A percentile compares a stretch with the other conserved stretches of the same genome.
Conservation (phyloP, 2,329 filamentous ascomycete species). For the Myriosclerotinia scirpicola region DNA sequence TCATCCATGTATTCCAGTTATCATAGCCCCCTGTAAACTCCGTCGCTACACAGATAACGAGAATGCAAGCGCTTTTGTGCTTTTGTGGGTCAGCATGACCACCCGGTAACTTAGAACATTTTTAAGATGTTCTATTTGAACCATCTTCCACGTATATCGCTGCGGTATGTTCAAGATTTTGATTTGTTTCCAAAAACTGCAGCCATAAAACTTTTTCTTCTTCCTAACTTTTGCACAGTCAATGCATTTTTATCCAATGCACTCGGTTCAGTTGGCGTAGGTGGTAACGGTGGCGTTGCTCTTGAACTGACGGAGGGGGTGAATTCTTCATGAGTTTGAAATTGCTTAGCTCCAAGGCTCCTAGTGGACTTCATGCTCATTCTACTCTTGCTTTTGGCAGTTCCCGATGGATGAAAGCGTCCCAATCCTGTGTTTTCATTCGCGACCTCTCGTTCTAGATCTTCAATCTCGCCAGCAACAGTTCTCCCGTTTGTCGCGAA, state of each 20-base stretch:
- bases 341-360: slow-evolving; percentile 31
- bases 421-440: slow-evolving; percentile 26
- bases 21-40: slow-evolving; percentile 22
- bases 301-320: slow-evolving; percentile 27
- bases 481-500: slow-evolving; percentile 71
- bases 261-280: slow-evolving; percentile 31
- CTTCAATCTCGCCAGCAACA: slow-evolving; percentile 65
- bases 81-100: neutral
- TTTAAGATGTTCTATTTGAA: neutral
- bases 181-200: slow-evolving; percentile 44
- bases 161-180: slow-evolving; percentile 7
- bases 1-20: slow-evolving; percentile 4
- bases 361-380: slow-evolving; percentile 44
- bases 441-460: slow-evolving; percentile 38
- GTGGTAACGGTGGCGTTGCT: slow-evolving; percentile 32
- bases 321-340: slow-evolving; percentile 35
- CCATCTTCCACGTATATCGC: neutral
- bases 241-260: slow-evolving; percentile 33
- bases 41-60: slow-evolving; percentile 24
- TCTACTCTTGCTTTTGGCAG: slow-evolving; percentile 39
- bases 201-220: slow-evolving; percentile 51
- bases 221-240: slow-evolving; percentile 40
- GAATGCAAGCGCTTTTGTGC: slow-evolving; percentile 5
- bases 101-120: neutral
- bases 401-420: slow-evolving; percentile 30